phyloP scores from a whole-genome alignment of 179 eudicot genomes.

The Nepenthes alata region DNA sequence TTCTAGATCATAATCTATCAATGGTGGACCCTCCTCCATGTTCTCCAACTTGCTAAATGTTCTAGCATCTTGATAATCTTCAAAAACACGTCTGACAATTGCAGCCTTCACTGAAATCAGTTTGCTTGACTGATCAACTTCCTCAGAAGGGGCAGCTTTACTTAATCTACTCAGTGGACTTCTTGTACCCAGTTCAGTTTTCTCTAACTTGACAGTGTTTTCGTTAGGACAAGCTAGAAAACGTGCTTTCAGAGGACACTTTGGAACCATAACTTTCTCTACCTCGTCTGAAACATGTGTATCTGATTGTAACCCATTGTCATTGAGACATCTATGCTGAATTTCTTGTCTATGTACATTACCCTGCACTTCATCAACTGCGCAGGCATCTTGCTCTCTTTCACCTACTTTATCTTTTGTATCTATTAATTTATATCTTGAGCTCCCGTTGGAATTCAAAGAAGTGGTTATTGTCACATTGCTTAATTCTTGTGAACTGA shows the following conservation, averaged over 20 bases:
- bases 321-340: slow-evolving; percentile 10
- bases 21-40: slow-evolving; percentile 14
- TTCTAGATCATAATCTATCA: slow-evolving; percentile 13
- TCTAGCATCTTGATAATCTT: slow-evolving; percentile 6
- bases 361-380: slow-evolving; percentile 7
- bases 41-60: slow-evolving; percentile 14
- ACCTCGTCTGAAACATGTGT: neutral
- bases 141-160: slow-evolving; percentile 12
- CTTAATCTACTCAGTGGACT: slow-evolving; percentile 6
- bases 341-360: slow-evolving; percentile 6
- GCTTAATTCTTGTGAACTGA: slow-evolving; percentile 8
- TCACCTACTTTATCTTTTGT: slow-evolving; percentile 12
- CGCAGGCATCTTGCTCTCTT: slow-evolving; percentile 8
- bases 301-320: neutral
- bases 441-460: slow-evolving; percentile 8
- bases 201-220: slow-evolving; percentile 13
- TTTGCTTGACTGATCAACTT: slow-evolving; percentile 16
- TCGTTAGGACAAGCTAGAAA: slow-evolving; percentile 11
- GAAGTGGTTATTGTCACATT: slow-evolving; percentile 10
- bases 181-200: slow-evolving; percentile 10
- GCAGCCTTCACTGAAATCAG: slow-evolving; percentile 10
- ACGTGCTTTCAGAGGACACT: slow-evolving; percentile 13
- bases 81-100: slow-evolving; percentile 15
- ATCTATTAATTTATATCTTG: slow-evolving; percentile 14
- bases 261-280: slow-evolving; percentile 1